These are phyloP conservation scores for Berkeleyomyces basicola DNA, from an alignment of 2,329 filamentous ascomycete species.

Conservation along the genomic window DNA sequence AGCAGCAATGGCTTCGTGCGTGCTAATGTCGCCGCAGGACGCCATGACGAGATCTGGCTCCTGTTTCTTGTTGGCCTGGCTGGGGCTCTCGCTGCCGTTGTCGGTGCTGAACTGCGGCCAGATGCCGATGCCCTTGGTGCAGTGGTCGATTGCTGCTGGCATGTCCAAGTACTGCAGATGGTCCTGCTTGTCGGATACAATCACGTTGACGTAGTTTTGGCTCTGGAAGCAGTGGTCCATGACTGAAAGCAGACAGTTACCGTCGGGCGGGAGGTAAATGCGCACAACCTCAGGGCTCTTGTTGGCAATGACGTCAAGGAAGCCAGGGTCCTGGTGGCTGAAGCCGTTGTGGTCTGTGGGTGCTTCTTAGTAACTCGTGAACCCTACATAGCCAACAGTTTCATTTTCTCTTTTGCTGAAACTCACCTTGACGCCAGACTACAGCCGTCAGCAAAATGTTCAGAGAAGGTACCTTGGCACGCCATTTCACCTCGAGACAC, in stretches of 20 bases:
- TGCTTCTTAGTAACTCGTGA: neutral
- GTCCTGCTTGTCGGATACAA: slow-evolving; percentile 66
- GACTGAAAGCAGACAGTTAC: slow-evolving; percentile 58
- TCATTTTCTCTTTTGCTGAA: too few species aligned
- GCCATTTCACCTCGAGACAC: slow-evolving; percentile 64
- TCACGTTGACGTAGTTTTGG: slow-evolving; percentile 64
- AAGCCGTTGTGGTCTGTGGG: slow-evolving; percentile 58
- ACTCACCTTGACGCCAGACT: slow-evolving; percentile 49
- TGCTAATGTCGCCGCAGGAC: slow-evolving; percentile 57
- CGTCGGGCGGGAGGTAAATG: slow-evolving; percentile 67
- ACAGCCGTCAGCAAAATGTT: slow-evolving; percentile 67
- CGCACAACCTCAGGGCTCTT: slow-evolving; percentile 66
- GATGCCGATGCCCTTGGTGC: slow-evolving; percentile 62
- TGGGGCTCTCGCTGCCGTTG: slow-evolving; percentile 25
- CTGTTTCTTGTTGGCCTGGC: neutral
- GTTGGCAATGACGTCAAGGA: slow-evolving; percentile 64
- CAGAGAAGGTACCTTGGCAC: slow-evolving; percentile 53
- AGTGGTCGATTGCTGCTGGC: slow-evolving; percentile 57
- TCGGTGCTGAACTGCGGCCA: slow-evolving; percentile 66
- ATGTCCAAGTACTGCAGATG: slow-evolving; percentile 62
- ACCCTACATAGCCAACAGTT: neutral
- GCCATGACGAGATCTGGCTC: slow-evolving; percentile 66
- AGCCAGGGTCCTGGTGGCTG: slow-evolving; percentile 66
- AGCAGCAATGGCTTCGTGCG: slow-evolving; percentile 57
- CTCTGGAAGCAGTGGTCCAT: slow-evolving; percentile 62